Evolutionary conservation across 257 asterid genomes (phyloP), one percentile per base, ranked within the genome.

Genomic region (Solanum lycopersicoides): DNA sequence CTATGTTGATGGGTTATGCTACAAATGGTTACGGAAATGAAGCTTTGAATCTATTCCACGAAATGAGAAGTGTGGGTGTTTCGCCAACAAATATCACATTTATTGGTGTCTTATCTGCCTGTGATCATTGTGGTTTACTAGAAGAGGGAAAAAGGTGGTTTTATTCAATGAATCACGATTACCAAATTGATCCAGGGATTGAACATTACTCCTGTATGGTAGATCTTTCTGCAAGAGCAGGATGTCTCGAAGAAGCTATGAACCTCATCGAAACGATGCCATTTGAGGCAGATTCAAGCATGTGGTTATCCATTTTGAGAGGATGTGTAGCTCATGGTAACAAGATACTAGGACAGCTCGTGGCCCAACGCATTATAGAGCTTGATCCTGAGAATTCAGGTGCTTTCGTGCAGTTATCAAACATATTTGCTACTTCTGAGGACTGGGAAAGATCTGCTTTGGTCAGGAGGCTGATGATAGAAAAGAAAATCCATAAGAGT

Each of bases 181-280:
- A 95, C 83, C 87, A 88, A 74, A 87, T 95, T 12, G 90, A 91
- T 88, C 99, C 98, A 25, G 92, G 93, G 25, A 92, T 93, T 82
- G 99, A 95, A 90, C 99, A 97, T 86, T 95, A 94, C 90, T 94
- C 99, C 77, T 97, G 99, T 94, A 91, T 97, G 97, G 91, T 95
- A 18, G 98, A 95, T 93, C 96, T 97, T 90, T 85, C 92, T 71
- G 94, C 97, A 28, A 90, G 99, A 74, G 94, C 92, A 6, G 99
- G 98, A 50, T 89, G 86, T 74, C 82, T 93, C 71, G 91, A 90
- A 68, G 98, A 94, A 90, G 96, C 99, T 56, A 86, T 97, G 9
- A 89, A 89, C 84, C 93, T 97, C 60, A 88, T 93, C 15, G 88
- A 92, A 44, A 89, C 88, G 88, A 92, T 95, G 92, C 94, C 96